These are phyloP conservation scores for Musa itinerans DNA, from an alignment of 176 grass and related monocot genomes.

Conservation along the genomic window DNA sequence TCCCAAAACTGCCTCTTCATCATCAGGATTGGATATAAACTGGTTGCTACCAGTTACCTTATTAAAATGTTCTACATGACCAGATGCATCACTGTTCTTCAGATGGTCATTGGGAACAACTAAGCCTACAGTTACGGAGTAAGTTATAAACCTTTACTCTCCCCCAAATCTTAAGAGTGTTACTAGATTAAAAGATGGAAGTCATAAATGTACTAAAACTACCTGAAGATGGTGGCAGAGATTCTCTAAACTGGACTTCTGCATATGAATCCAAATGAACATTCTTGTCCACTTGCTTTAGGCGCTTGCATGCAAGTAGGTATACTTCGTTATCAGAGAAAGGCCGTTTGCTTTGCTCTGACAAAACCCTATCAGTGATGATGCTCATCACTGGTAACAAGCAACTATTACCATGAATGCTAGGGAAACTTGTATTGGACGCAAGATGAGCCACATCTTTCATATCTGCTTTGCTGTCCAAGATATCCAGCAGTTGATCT, in stretches of 20 bases:
- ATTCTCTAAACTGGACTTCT: background rate
- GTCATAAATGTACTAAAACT: background rate
- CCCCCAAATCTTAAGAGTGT: background rate
- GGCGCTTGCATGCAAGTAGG: constrained; percentile 49
- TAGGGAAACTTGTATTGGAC: no score
- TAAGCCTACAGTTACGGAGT: background rate
- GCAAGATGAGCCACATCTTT: no score
- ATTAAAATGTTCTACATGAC: constrained; percentile 5
- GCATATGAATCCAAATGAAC: constrained; percentile 22
- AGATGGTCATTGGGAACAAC: background rate
- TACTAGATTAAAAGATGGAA: constrained; percentile 15
- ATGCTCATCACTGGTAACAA: background rate
- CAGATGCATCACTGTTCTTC: background rate
- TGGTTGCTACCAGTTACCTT: constrained; percentile 14
- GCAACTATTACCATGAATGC: no score
- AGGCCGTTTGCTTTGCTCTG: constrained; percentile 43
- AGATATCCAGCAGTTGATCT: no score
- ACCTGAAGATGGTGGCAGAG: background rate
- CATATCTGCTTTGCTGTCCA: no score
- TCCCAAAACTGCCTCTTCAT: constrained; percentile 24
- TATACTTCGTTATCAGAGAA: constrained; percentile 32
- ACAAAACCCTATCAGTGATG: constrained; percentile 8
- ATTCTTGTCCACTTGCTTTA: constrained; percentile 42
- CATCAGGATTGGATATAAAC: background rate
- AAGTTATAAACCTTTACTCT: background rate